Base-by-base conservation (phyloP, 441 rosid species). In the Euphorbia schlechtendalii region DNA sequence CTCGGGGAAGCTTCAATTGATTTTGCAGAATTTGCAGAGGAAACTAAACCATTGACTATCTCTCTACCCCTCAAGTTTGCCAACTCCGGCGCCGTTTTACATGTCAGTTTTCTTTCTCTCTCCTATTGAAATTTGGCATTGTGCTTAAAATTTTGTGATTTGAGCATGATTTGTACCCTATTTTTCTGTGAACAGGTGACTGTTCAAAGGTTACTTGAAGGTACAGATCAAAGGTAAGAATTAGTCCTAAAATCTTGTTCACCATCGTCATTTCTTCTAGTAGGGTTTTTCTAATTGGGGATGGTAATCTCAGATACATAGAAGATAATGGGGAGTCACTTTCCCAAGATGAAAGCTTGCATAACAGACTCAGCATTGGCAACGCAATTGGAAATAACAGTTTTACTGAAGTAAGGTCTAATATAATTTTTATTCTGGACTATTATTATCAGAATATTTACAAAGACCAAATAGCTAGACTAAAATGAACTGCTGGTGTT, bases 1-100 rank as follows among this genome's bases (percentile, higher is more conserved):
- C 75, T 89, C 51, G 96, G 95, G 32, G 91, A 87, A 71, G 83
- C 78, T 65, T 84, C 91, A 3, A 73, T 89, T 64, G 90, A 92
- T 78, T 86, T 92, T 72, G 89, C 93, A 36, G 90, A 80, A 74
- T 86, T 88, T 65, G 88, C 84, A 6, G 91, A 82, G 74, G 76
- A 83, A 51, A 73, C 73, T 54, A 80, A 84, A 63, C 76, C 88
- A 49, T 75, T 86, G 53, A 75, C 84, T 15, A 73, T 92, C 54
- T 79, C 89, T 71, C 83, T 92, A 60, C 91, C 96, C 15, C 71
- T 92, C 9, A 86, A 83, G 74, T 84, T 78, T 75, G 83, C 92
- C 3, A 84, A 78, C 66, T 78, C 88, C 0, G 84, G 84, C 53
- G 86, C 91, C 18, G 32, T 87, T 70, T 80, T 92, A 71, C 87